phyloP scores from a whole-genome alignment of 1,284 basidiomycete species.

The Microbotryomycetes sp. region DNA sequence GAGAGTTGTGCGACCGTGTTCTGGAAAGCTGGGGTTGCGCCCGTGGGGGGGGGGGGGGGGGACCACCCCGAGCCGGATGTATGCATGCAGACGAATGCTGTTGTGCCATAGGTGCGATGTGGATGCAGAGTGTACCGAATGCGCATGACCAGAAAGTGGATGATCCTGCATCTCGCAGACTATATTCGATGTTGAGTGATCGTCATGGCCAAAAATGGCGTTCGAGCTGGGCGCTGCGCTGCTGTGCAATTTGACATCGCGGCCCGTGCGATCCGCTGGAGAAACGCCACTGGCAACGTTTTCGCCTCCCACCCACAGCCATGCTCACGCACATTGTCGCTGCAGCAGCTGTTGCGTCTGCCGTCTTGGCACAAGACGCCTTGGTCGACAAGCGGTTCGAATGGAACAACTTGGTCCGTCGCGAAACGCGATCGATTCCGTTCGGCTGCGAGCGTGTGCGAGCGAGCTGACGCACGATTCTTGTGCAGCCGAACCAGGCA shows the following conservation, averaged over 20 bases:
- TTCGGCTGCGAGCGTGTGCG: background rate
- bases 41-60: background rate
- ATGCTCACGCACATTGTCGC: background rate
- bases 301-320: background rate
- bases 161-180: no score
- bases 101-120: no score
- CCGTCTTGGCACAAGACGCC: constrained; percentile 15
- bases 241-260: background rate
- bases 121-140: no score
- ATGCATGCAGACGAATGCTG: no score
- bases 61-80: no score
- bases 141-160: no score
- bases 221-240: background rate
- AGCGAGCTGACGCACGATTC: background rate
- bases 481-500: constrained; percentile 19
- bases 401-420: constrained; percentile 20
- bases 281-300: background rate
- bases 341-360: background rate
- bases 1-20: no score
- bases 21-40: background rate
- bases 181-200: background rate
- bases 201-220: background rate
- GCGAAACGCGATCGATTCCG: background rate
- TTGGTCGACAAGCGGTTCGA: constrained; percentile 28
- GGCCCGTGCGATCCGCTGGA: no score